phyloP scores from a whole-genome alignment of 2,329 filamentous ascomycete species.

The Ophiostoma sp. region DNA sequence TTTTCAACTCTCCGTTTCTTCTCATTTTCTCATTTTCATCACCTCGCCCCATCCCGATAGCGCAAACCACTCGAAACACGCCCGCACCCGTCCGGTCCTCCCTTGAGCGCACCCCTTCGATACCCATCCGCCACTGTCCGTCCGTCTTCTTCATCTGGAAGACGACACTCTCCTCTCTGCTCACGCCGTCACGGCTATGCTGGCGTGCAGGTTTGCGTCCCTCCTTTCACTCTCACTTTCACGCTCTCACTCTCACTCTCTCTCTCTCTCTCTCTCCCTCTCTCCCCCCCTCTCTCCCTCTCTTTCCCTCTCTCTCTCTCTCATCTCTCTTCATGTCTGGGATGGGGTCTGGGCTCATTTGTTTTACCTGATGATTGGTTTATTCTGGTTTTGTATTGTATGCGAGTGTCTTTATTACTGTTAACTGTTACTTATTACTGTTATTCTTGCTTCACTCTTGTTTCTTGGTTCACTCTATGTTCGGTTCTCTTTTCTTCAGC shows the following conservation, averaged over 20 bases:
- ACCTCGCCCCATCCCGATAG: not conserved
- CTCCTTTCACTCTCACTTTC: conserved; percentile 5
- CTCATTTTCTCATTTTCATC: not conserved
- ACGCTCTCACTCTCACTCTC: not conserved
- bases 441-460: conserved; percentile 11
- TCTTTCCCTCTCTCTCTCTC: not conserved
- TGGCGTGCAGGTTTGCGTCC: conserved; percentile 14
- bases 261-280: conserved; percentile 9
- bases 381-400: conserved; percentile 9
- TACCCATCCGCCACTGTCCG: not conserved
- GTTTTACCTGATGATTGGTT: conserved; percentile 18
- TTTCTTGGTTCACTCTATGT: conserved; percentile 12
- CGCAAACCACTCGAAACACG: conserved; percentile 5
- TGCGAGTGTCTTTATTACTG: not conserved
- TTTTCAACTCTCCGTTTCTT: not conserved
- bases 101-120: conserved; percentile 5
- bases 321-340: conserved; percentile 2
- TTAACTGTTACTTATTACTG: conserved; percentile 15
- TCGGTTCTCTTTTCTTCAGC: conserved; percentile 7
- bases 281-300: not conserved
- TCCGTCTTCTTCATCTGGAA: conserved; percentile 1
- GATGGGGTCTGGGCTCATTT: conserved; percentile 17
- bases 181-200: conserved; percentile 14
- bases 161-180: not conserved
- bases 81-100: conserved; percentile 2